Base-by-base conservation (phyloP, 345 rosid species). In the Salix koriyanagi region DNA sequence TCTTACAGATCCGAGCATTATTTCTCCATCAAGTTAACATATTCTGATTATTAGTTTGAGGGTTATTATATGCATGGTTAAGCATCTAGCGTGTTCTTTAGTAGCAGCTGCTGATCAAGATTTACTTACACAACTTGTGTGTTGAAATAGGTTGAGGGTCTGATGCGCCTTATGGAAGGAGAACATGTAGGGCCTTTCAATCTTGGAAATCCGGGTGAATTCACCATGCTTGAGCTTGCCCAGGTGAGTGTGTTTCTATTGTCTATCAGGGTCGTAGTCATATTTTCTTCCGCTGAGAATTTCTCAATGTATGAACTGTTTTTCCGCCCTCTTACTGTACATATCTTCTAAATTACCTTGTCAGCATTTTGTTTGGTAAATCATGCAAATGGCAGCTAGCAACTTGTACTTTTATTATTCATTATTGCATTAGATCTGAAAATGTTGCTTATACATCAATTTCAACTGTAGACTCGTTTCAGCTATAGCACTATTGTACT, bases 141-240 rank as follows among this genome's bases (percentile, higher is more conserved):
- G 37, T 64, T 48, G 26, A 23, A 36, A 65, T 83, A 92, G 97
- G 99, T 96, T 6, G 99, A 96, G 83, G 98, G 99, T 75, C 85
- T 93, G 70, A 89, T 93, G 86, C 91, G 98, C 37, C 79, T 96
- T 73, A 93, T 96, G 99, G 99, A 96, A 87, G 94, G 99, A 14
- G 94, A 96, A 62, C 96, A 93, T 30, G 97, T 93, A 7, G 99
- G 98, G 4, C 99, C 98, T 61, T 96, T 96, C 82, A 96, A 96
- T 82, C 94, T 92, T 65, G 99, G 98, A 50, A 95, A 95, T 82
- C 99, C 99, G 0, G 99, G 99, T 66, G 98, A 96, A 90, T 95
- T 95, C 85, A 95, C 99, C 81, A 93, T 96, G 99, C 94, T 96
- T 73, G 98, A 93, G 79, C 98, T 96, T 4, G 99, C 99, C 16